Conservation (phyloP, 2,329 filamentous ascomycete species). For the Eutypa lata region DNA sequence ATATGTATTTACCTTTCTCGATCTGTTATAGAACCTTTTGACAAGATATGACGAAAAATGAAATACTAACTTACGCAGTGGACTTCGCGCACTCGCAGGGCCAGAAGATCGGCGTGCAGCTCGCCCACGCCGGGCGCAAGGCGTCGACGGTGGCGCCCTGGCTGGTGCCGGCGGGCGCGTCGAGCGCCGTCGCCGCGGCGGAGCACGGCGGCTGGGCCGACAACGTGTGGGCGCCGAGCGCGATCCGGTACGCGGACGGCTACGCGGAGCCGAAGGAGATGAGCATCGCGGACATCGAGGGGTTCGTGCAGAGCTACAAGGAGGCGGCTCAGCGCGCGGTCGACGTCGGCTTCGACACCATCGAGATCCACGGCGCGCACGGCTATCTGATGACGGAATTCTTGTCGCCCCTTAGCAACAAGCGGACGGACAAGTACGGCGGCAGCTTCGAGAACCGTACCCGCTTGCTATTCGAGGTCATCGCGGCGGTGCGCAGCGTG, state of each 20-base stretch:
- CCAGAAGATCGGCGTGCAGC: slow-evolving; percentile 75
- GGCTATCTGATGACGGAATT: slow-evolving; percentile 47
- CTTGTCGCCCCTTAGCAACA: slow-evolving; percentile 38
- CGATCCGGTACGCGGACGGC: slow-evolving; percentile 56
- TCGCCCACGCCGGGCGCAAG: slow-evolving; percentile 77
- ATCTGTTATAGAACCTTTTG: no score
- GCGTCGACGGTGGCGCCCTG: slow-evolving; percentile 61
- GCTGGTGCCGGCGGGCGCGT: slow-evolving; percentile 54
- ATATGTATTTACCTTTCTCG: no score
- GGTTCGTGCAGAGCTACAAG: slow-evolving; percentile 51
- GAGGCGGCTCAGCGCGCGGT: slow-evolving; percentile 55
- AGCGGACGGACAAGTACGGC: slow-evolving; percentile 54
- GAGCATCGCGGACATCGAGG: slow-evolving; percentile 47
- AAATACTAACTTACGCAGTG: no score
- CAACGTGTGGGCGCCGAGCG: slow-evolving; percentile 49
- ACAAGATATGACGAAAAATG: no score
- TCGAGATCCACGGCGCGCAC: slow-evolving; percentile 46
- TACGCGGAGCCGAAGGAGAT: slow-evolving; percentile 52
- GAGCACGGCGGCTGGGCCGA: slow-evolving; percentile 55
- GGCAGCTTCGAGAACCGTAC: slow-evolving; percentile 64
- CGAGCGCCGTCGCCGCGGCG: slow-evolving; percentile 51
- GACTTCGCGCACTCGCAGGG: slow-evolving; percentile 79
- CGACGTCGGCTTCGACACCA: slow-evolving; percentile 51
- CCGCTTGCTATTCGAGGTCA: slow-evolving; percentile 56
- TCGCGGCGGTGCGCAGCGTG: slow-evolving; percentile 46